Evolutionary conservation across 441 rosid species (phyloP), one percentile per base, ranked within the genome.

Genomic region (Gossypium davidsonii): DNA sequence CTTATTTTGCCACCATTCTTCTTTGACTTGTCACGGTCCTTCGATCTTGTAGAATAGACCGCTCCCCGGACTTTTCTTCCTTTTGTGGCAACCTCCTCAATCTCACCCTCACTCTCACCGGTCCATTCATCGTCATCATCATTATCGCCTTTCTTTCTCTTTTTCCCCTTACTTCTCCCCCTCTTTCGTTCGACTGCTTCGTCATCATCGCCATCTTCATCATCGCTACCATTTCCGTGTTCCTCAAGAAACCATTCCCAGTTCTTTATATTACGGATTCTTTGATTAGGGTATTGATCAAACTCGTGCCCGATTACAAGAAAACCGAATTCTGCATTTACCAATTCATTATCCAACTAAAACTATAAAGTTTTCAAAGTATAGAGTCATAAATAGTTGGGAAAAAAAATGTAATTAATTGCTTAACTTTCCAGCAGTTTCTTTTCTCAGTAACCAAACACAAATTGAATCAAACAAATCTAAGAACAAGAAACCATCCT

Each of bases 191-290:
- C 79, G 9, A 28, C 72, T 46, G 63, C 82, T 17, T 77, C 85
- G 1, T 78, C 86, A 25, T 77, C 85, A 3, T 73, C 86, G 7
- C 79, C 79, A 3, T 79, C 84, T 34, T 83, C 80, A 18, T 76
- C 73, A 3, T 67, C 18, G 21, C 26, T 55, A 55, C 77, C 72
- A 25, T 74, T 78, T 9, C 23, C 71, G 10, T 57, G 61, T 79
- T 89, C 97, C 63, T 86, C 88, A 8, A 93, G 73, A 34, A 89
- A 91, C 97, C 95, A 93, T 58, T 88, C 90, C 98, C 97, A 93
- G 37, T 86, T 71, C 77, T 76, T 85, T 3, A 79, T 17, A 23
- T 83, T 75, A 0, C 73, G 49, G 28, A 87, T 79, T 62, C 79
- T 80, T 56, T 80, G 79, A 74, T 85, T 87, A 1, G 89, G 87